Conservation (phyloP, 1,284 basidiomycete species). For the Cryptococcus sp. region DNA sequence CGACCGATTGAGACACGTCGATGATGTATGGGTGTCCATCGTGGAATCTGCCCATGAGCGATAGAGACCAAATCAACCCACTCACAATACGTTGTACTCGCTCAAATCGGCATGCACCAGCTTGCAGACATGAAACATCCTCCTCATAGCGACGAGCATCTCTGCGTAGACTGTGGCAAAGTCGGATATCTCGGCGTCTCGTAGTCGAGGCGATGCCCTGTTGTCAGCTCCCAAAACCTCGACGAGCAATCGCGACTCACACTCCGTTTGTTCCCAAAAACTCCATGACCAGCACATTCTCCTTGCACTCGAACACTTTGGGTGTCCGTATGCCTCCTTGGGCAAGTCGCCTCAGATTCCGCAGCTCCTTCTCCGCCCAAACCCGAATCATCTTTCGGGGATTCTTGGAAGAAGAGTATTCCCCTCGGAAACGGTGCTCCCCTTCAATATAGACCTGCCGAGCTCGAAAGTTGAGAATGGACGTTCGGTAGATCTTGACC, state of each 20-base stretch:
- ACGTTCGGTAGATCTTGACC: conserved; percentile 98
- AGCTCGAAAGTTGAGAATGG: conserved; percentile 95
- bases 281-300: conserved; percentile 95
- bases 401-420: conserved; percentile 79
- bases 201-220: conserved; percentile 84
- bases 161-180: conserved; percentile 67
- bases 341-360: conserved; percentile 81
- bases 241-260: conserved; percentile 17
- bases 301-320: conserved; percentile 83
- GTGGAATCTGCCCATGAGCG: conserved; percentile 48
- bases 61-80: conserved; percentile 21
- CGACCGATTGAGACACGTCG: conserved; percentile 97
- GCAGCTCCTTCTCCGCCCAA: conserved; percentile 99
- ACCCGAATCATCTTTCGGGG: conserved; percentile 98
- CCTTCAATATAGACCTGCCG: conserved; percentile 86
- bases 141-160: conserved; percentile 70
- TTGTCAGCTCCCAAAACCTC: not conserved
- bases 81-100: conserved; percentile 94
- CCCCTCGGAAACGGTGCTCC: conserved; percentile 87
- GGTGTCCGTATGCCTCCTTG: conserved; percentile 80
- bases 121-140: conserved; percentile 83
- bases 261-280: conserved; percentile 72
- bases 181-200: conserved; percentile 65
- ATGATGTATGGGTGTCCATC: conserved; percentile 78
- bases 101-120: conserved; percentile 97